phyloP scores from a whole-genome alignment of 805 yeast genomes.

The Starmerella powellii region DNA sequence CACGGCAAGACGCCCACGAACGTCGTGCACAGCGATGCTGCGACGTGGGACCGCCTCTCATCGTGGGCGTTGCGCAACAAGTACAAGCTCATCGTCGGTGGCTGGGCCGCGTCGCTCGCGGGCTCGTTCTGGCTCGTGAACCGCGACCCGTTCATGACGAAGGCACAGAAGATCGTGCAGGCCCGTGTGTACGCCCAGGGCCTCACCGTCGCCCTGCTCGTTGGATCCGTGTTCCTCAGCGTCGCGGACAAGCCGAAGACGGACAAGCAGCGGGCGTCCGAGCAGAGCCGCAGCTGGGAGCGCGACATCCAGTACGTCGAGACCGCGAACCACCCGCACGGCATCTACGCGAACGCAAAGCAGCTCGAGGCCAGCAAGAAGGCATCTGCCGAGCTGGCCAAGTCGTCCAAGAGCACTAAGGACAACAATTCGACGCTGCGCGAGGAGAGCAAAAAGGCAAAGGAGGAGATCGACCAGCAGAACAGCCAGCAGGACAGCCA shows the following conservation, averaged over 20 bases:
- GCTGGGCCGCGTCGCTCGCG: slow-evolving; percentile 72
- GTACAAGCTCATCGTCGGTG: slow-evolving; percentile 43
- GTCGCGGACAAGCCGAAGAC: slow-evolving; percentile 9
- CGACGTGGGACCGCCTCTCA: slow-evolving; percentile 1
- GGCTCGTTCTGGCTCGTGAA: slow-evolving; percentile 70
- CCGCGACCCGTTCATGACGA: slow-evolving; percentile 61
- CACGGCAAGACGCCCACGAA: slow-evolving; percentile 9
- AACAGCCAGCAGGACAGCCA: no score
- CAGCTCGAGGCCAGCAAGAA: background rate
- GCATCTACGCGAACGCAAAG: background rate
- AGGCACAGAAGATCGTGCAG: slow-evolving; percentile 70
- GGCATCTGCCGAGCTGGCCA: no score
- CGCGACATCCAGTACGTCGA: slow-evolving; percentile 21
- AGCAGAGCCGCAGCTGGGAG: slow-evolving; percentile 20
- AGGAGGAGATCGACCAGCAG: background rate
- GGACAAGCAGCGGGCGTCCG: slow-evolving; percentile 6
- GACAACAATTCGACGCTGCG: no score
- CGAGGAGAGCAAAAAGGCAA: background rate
- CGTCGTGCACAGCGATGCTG: slow-evolving; percentile 1
- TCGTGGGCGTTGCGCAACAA: slow-evolving; percentile 16
- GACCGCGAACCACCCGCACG: slow-evolving; percentile 18
- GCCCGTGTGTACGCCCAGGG: slow-evolving; percentile 92
- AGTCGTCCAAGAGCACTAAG: no score
- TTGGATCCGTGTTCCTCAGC: slow-evolving; percentile 33
- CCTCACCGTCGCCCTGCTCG: slow-evolving; percentile 55